Evolutionary conservation across 345 rosid species (phyloP).

Genomic region (Populus alba): DNA sequence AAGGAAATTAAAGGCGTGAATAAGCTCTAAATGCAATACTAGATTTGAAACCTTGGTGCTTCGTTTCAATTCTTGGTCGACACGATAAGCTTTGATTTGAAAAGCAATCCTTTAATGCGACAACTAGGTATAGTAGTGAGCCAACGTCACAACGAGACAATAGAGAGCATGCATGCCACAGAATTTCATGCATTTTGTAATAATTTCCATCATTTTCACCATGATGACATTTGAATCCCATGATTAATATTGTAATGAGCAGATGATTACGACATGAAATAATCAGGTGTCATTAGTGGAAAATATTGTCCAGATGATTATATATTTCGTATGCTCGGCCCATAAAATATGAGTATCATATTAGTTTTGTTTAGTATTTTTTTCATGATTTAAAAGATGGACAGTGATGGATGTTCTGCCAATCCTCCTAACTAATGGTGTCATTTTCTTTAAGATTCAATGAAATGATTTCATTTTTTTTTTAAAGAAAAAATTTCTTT

Average conservation of each 20-base stretch:
- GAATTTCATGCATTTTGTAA: not conserved
- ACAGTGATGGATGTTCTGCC: not conserved
- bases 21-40: not conserved
- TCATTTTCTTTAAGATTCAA: not conserved
- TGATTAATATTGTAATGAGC: not conserved
- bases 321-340: no score
- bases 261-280: slow-evolving; percentile 12
- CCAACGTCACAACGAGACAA: slow-evolving; percentile 23
- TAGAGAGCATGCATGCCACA: not conserved
- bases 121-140: not conserved
- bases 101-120: not conserved
- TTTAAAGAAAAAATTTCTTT: no score
- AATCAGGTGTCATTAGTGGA: not conserved
- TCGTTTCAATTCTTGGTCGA: not conserved
- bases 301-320: not conserved
- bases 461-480: not conserved
- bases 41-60: not conserved
- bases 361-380: not conserved
- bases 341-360: not conserved
- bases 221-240: not conserved
- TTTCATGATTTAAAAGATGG: not conserved
- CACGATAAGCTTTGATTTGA: not conserved
- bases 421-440: not conserved
- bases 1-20: no score
- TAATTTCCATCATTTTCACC: slow-evolving; percentile 10